phyloP scores from a whole-genome alignment of 805 yeast species.

The Lachancea cidri region DNA sequence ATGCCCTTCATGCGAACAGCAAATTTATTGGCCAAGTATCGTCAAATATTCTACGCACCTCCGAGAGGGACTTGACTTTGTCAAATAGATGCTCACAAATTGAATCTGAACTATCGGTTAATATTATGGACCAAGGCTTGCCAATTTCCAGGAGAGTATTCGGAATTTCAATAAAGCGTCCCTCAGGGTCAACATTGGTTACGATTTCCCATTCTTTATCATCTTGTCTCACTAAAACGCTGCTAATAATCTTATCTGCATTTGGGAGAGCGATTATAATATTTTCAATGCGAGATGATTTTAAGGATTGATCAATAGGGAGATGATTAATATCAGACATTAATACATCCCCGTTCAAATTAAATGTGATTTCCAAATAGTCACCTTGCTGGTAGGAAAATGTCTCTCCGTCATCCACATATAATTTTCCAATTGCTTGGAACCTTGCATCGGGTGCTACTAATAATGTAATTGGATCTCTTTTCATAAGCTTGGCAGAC shows the following conservation, averaged over 20 bases:
- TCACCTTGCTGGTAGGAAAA: constrained; percentile 52
- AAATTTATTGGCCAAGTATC: constrained; percentile 27
- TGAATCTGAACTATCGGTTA: neutral
- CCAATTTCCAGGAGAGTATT: constrained; percentile 2
- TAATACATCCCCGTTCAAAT: constrained; percentile 31
- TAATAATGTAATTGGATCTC: constrained; percentile 76
- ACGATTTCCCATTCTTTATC: neutral
- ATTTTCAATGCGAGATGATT: constrained; percentile 46
- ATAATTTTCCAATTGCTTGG: constrained; percentile 53
- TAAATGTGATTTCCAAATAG: constrained; percentile 41
- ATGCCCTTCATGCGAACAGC: constrained; percentile 29
- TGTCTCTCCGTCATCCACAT: constrained; percentile 82
- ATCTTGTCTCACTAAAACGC: constrained; percentile 1
- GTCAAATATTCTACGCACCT: constrained; percentile 23
- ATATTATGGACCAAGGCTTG: constrained; percentile 1
- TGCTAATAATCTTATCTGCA: neutral
- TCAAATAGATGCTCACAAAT: neutral
- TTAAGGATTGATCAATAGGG: constrained; percentile 24
- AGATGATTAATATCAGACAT: constrained; percentile 26
- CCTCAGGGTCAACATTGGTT: neutral
- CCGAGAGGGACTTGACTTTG: neutral
- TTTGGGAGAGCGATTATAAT: constrained; percentile 39
- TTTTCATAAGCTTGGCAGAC: constrained; percentile 64
- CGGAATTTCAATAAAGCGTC: neutral
- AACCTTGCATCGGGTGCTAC: constrained; percentile 51